These are phyloP conservation scores for Sclerotinia minor DNA, from an alignment of 2,329 filamentous ascomycete species.

Conservation along the genomic window DNA sequence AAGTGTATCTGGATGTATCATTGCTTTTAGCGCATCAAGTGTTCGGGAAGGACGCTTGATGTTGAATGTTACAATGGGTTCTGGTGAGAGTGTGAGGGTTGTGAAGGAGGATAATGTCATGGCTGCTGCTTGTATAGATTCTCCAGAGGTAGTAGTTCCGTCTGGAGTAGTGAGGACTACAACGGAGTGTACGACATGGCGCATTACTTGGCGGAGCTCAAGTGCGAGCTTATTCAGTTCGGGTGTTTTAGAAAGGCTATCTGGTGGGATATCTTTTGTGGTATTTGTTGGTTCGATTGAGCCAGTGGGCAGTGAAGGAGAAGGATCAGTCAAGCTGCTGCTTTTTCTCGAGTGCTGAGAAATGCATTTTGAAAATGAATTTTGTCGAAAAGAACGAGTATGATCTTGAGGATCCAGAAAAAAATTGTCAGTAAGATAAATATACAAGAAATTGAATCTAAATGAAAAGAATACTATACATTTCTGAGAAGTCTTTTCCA, in stretches of 20 bases:
- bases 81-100: conserved; percentile 37
- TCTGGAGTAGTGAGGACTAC: conserved; percentile 37
- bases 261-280: background rate
- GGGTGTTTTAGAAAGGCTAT: background rate
- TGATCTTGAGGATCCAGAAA: background rate
- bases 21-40: conserved; percentile 32
- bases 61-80: conserved; percentile 42
- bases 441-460: background rate
- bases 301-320: background rate
- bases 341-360: background rate
- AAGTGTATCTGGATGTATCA: conserved; percentile 27
- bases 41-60: conserved; percentile 39
- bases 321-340: background rate
- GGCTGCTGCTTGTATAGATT: conserved; percentile 27
- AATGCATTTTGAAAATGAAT: background rate
- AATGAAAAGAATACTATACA: conserved; percentile 5
- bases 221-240: conserved; percentile 24
- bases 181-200: conserved; percentile 37
- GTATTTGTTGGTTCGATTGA: background rate
- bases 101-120: conserved; percentile 43
- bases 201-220: conserved; percentile 39
- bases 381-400: background rate
- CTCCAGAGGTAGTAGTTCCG: background rate
- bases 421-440: background rate
- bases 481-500: conserved; percentile 7